These are phyloP conservation scores for Striga asiatica DNA, from an alignment of 257 asterid genomes.

Conservation along the genomic window DNA sequence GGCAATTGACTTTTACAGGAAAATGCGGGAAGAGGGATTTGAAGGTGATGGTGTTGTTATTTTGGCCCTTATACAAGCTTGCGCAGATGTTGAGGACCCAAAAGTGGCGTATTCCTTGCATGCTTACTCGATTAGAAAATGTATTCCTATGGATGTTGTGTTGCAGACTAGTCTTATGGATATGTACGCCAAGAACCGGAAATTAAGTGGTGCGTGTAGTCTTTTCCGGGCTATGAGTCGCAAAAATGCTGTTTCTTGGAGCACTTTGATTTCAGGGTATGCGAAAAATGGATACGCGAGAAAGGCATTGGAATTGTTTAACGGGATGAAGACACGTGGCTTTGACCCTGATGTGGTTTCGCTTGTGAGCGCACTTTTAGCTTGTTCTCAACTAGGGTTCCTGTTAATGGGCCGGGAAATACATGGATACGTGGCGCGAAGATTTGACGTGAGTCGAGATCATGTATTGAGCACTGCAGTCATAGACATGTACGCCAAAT, in stretches of 20 bases:
- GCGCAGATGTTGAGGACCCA: slow-evolving; percentile 33
- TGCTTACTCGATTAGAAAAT: slow-evolving; percentile 44
- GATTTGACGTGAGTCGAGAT: slow-evolving; percentile 32
- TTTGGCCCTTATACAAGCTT: slow-evolving; percentile 56
- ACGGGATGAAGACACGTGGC: slow-evolving; percentile 52
- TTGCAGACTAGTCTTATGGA: slow-evolving; percentile 59
- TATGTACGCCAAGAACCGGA: slow-evolving; percentile 70
- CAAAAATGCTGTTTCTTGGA: slow-evolving; percentile 59
- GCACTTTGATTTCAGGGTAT: slow-evolving; percentile 58
- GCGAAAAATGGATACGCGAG: slow-evolving; percentile 51
- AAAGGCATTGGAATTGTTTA: slow-evolving; percentile 39
- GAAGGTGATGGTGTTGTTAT: slow-evolving; percentile 57
- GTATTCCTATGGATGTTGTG: slow-evolving; percentile 31
- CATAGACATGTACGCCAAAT: slow-evolving; percentile 75
- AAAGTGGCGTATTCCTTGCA: slow-evolving; percentile 57
- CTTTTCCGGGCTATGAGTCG: slow-evolving; percentile 32
- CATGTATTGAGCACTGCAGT: slow-evolving; percentile 52
- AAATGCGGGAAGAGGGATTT: slow-evolving; percentile 47
- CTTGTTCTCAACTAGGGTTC: slow-evolving; percentile 54
- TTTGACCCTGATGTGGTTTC: slow-evolving; percentile 47
- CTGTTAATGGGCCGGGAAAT: slow-evolving; percentile 38
- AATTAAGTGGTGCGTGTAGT: slow-evolving; percentile 32
- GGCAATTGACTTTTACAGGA: slow-evolving; percentile 34
- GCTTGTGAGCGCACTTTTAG: slow-evolving; percentile 55
- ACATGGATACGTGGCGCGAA: slow-evolving; percentile 47